Base-by-base conservation (phyloP, 2,329 filamentous ascomycete species). In the Alternaria conjuncta region DNA sequence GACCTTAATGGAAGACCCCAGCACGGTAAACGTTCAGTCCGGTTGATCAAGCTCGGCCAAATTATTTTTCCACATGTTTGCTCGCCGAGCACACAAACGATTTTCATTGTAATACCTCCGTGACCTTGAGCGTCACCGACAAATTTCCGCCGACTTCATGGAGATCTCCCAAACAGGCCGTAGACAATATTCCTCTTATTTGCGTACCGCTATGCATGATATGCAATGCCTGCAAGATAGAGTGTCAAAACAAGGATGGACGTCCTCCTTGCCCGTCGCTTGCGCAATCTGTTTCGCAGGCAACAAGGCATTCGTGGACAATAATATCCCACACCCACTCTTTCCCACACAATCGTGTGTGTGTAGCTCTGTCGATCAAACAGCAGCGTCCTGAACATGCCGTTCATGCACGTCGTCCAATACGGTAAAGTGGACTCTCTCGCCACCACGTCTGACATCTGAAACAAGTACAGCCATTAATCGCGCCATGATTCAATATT, bases 401-500 rank as follows among this genome's bases (percentile, higher is more conserved):
- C 51, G 63, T 57, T 60, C 60, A 65, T 63, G 63, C 55, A 57
- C 32, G 30, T 58, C 54, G 50, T 61, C 55, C 41, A 32, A 62
- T 47, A 20, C 30, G 60, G 63, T 20, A 62, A 56, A 55, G 45
- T 56, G 46, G 50, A 43, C 36, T 45, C 13, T 26, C 59, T 56
- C 36, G 46, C 58, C 62, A 55, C 60, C 47, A 23, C 43, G 28
- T 44, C 43, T 36, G 50, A 51, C 57, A 54, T 47, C 53, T 65
- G 63, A 65, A 65, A 65, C 63, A 46, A 26, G 26, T 21, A 54
- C 26, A 26, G 44, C 28, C n/a, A 43, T 20, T 49, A 49, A 25
- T 57, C 26, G 47, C 32, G 32, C 44, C 58, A 49, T 43, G 57
- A 56, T 25, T 56, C 51, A n/a, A 20, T 11, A 43, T 56, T 57